Conservation (phyloP, 1,284 basidiomycete genomes). For the Grifola frondosa region DNA sequence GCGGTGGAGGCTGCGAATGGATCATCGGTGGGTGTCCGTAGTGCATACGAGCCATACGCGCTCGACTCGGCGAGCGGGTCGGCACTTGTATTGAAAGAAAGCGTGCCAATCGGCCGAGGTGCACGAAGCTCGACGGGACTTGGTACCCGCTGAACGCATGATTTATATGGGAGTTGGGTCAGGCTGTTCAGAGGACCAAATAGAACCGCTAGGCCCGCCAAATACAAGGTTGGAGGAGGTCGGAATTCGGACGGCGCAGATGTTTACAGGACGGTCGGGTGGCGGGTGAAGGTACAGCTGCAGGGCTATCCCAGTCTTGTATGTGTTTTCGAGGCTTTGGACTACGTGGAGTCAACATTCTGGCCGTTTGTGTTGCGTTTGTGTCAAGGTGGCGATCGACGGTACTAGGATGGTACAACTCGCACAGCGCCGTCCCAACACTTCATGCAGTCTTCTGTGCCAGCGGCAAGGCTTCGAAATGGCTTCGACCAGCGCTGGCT, state of each 20-base stretch:
- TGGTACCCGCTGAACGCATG: constrained; percentile 14
- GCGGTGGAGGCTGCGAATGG: constrained; percentile 33
- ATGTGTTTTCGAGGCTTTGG: too few relatives aligned
- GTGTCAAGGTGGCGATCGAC: too few relatives aligned
- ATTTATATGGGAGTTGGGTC: constrained; percentile 19
- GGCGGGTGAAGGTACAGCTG: too few relatives aligned
- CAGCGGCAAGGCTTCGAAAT: too few relatives aligned
- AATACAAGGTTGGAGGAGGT: constrained; percentile 19
- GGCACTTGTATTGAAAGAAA: constrained; percentile 12
- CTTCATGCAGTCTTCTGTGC: too few relatives aligned
- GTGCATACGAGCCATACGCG: constrained; percentile 20
- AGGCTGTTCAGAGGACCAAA: constrained; percentile 23
- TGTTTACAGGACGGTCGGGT: too few relatives aligned
- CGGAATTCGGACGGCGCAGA: constrained; percentile 10
- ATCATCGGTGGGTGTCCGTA: constrained; percentile 19
- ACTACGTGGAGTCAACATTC: too few relatives aligned
- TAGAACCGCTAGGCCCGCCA: constrained; percentile 22
- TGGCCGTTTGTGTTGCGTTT: too few relatives aligned
- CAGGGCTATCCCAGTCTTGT: too few relatives aligned
- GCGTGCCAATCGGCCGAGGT: constrained; percentile 14
- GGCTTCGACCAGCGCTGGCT: too few relatives aligned
- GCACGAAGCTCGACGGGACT: constrained; percentile 6
- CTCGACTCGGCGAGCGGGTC: constrained; percentile 15
- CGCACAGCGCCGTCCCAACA: too few relatives aligned
- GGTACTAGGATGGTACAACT: too few relatives aligned